Base-by-base conservation (phyloP, 306 rosid genomes). In the Luffa acutangula region DNA sequence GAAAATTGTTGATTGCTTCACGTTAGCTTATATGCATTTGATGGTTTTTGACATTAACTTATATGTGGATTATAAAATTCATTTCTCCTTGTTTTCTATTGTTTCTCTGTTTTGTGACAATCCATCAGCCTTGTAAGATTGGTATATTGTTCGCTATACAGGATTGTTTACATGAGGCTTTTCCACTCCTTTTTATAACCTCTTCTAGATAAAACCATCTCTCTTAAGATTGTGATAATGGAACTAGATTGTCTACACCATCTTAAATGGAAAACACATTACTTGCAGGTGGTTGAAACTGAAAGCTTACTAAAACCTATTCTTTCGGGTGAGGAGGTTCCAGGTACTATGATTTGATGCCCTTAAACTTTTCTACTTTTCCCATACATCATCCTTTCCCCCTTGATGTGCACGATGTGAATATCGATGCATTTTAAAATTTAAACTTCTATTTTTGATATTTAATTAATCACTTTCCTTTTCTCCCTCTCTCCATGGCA, bases 301-400 rank as follows among this genome's bases (percentile, higher is more conserved):
- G 99, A 93, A 76, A 91, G 91, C 73, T 87, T 95, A 78, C 87
- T 91, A 67, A 93, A 84, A 65, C 91, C 96, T 45, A 86, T 95
- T 66, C 85, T 92, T 83, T 88, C 91, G 31, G 94, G 87, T 60
- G 97, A 95, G 81, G 97, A 93, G 86, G 70, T 88, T 82, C 86
- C 96, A 87, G 98, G 98, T 79, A 78, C 18, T 78, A 4, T 5
- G 20, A 46, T 25, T 12, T 5, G 9, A 76, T 20, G 51, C 7
- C 41, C 18, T 42, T 54, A 10, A 53, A 21, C 4, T 57, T 34
- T 17, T n/a, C 51, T 17, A 10, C 37, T 57, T 18, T 11, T 75
- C 57, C 41, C 31, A 10, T 12, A 57, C 41, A 21, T 14, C 14
- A 53, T 17, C 14, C 48, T 4, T 18, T 52, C 42, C 65, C 53